Conservation (phyloP, 805 yeast genomes). For the Barnettozyma vustinii region DNA sequence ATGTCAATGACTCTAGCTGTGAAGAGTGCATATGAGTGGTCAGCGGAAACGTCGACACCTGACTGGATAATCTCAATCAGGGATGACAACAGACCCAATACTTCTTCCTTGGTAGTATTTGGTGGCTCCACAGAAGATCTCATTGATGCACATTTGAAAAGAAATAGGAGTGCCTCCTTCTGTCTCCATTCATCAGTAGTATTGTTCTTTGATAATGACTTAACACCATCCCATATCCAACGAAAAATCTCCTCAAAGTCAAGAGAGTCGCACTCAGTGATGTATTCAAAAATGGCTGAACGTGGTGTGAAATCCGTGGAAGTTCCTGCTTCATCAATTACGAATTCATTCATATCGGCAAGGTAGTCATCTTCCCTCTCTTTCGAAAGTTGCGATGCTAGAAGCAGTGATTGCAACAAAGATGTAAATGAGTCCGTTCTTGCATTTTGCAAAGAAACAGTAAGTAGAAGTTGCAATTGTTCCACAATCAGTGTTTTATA, state of each 20-base stretch:
- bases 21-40: slow-evolving; percentile 33
- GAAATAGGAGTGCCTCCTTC: slow-evolving; percentile 44
- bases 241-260: slow-evolving; percentile 30
- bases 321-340: slow-evolving; percentile 71
- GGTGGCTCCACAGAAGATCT: neutral
- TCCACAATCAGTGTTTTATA: neutral
- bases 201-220: neutral
- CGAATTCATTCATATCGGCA: slow-evolving; percentile 61
- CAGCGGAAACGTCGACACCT: neutral
- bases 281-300: slow-evolving; percentile 52
- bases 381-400: slow-evolving; percentile 14
- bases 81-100: neutral
- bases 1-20: slow-evolving; percentile 44
- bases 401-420: slow-evolving; percentile 16
- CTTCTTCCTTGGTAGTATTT: neutral
- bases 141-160: slow-evolving; percentile 41
- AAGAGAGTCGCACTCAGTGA: slow-evolving; percentile 41
- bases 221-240: slow-evolving; percentile 10
- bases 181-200: slow-evolving; percentile 32
- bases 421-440: slow-evolving; percentile 7
- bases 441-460: neutral
- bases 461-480: neutral
- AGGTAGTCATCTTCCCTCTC: slow-evolving; percentile 43
- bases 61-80: neutral
- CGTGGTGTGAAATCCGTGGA: slow-evolving; percentile 51